Evolutionary conservation across 192 early-diverging fungal genomes (phyloP).

Genomic region (Phycomyces nitens): DNA sequence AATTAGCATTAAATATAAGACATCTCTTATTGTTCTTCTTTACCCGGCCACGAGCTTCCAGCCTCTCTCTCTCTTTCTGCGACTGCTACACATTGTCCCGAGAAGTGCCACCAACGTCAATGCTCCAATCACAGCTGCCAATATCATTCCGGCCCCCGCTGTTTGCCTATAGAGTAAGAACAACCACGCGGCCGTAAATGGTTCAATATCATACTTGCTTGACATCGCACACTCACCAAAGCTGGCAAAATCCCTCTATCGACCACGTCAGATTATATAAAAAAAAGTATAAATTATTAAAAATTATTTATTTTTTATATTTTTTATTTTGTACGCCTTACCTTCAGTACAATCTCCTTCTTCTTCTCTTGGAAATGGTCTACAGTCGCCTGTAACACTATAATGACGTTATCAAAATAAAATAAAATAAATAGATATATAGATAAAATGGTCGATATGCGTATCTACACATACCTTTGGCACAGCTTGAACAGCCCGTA

Average conservation of each 20-base stretch:
- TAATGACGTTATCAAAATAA: neutral
- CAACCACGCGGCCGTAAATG: neutral
- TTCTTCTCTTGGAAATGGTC: slow-evolving; percentile 24
- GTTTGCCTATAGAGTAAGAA: slow-evolving; percentile 10
- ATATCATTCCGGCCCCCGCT: slow-evolving; percentile 23
- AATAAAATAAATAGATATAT: too few species aligned
- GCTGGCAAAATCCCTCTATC: slow-evolving; percentile 22
- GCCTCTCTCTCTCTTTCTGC: slow-evolving; percentile 23
- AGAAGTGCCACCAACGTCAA: slow-evolving; percentile 19
- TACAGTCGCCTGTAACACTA: slow-evolving; percentile 25
- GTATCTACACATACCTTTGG: slow-evolving; percentile 21
- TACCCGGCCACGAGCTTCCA: slow-evolving; percentile 29
- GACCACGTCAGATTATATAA: too few species aligned
- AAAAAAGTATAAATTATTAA: too few species aligned
- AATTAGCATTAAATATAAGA: neutral
- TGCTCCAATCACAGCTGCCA: slow-evolving; percentile 19
- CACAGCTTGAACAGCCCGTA: slow-evolving; percentile 23
- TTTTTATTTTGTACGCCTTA: neutral
- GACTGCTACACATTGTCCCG: slow-evolving; percentile 22
- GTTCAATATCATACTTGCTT: neutral
- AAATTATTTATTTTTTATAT: too few species aligned
- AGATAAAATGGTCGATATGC: too few species aligned
- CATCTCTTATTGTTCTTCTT: neutral
- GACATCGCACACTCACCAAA: slow-evolving; percentile 7
- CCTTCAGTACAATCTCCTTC: slow-evolving; percentile 19